These are phyloP conservation scores for Thraustochytrium striatum DNA, from an alignment of 352 stramenopile genomes.

Conservation along the genomic window DNA sequence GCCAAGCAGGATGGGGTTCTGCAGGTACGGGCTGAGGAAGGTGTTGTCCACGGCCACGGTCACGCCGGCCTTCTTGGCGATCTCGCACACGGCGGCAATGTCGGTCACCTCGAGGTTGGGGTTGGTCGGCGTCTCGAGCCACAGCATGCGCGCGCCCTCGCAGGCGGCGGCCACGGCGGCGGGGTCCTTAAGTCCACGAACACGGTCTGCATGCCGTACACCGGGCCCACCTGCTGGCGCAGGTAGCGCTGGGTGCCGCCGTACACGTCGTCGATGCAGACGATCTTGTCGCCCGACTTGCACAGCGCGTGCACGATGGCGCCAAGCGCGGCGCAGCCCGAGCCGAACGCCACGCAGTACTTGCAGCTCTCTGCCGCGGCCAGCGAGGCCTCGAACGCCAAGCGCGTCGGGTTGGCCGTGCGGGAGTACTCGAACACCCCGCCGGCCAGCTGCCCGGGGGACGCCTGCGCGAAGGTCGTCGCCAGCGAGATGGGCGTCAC, in stretches of 20 bases:
- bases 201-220: conserved; percentile 57
- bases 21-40: conserved; percentile 89
- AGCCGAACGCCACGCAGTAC: conserved; percentile 53
- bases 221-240: conserved; percentile 72
- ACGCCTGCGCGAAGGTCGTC: conserved; percentile 65
- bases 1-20: conserved; percentile 84
- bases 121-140: conserved; percentile 95
- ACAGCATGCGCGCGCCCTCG: conserved; percentile 82
- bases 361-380: conserved; percentile 64
- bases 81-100: conserved; percentile 72
- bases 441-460: conserved; percentile 53
- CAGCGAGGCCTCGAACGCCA: conserved; percentile 83
- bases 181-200: conserved; percentile 60
- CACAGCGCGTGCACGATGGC: conserved; percentile 62
- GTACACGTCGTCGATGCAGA: conserved; percentile 91
- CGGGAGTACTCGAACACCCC: conserved; percentile 69
- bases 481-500: conserved; percentile 56
- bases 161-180: conserved; percentile 42
- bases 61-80: conserved; percentile 70
- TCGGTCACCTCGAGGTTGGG: conserved; percentile 89
- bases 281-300: conserved; percentile 80
- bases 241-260: conserved; percentile 89
- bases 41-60: conserved; percentile 90
- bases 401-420: conserved; percentile 85
- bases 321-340: conserved; percentile 45